Evolutionary conservation across 352 stramenopile species (phyloP).

Genomic region (Pythium rhizo-oryzae): DNA sequence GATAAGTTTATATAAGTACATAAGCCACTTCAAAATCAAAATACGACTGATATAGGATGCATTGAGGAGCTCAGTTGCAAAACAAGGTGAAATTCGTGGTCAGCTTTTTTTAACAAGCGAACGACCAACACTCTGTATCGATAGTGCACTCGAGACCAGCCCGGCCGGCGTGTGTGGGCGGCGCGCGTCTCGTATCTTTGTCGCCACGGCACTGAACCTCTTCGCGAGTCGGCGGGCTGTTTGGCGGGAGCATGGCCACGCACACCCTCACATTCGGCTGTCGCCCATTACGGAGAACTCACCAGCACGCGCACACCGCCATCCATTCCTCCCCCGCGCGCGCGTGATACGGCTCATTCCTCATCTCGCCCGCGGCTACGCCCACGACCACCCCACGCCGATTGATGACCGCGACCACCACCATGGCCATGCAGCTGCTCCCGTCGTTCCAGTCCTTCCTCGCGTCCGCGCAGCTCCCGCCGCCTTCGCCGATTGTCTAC

Average conservation of each 20-base stretch:
- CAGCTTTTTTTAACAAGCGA: slow-evolving; percentile 25
- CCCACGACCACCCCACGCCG: background rate
- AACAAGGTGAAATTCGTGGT: slow-evolving; percentile 10
- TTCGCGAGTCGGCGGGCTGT: background rate
- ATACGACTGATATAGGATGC: background rate
- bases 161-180: background rate
- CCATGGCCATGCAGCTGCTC: slow-evolving; percentile 50
- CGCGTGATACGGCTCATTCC: slow-evolving; percentile 18
- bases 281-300: slow-evolving; percentile 6
- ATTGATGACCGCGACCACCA: background rate
- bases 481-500: slow-evolving; percentile 26
- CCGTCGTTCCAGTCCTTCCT: slow-evolving; percentile 66
- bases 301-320: background rate
- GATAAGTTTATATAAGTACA: background rate
- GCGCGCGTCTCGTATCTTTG: slow-evolving; percentile 47
- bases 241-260: slow-evolving; percentile 18
- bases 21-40: background rate
- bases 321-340: background rate
- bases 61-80: slow-evolving; percentile 3
- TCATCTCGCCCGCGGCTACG: slow-evolving; percentile 14
- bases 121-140: slow-evolving; percentile 9
- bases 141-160: background rate
- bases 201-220: slow-evolving; percentile 26
- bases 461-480: slow-evolving; percentile 35
- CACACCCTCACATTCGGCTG: slow-evolving; percentile 1